Conservation (phyloP, 371 early-diverging fungal species). For the Parasitella parasitica region DNA sequence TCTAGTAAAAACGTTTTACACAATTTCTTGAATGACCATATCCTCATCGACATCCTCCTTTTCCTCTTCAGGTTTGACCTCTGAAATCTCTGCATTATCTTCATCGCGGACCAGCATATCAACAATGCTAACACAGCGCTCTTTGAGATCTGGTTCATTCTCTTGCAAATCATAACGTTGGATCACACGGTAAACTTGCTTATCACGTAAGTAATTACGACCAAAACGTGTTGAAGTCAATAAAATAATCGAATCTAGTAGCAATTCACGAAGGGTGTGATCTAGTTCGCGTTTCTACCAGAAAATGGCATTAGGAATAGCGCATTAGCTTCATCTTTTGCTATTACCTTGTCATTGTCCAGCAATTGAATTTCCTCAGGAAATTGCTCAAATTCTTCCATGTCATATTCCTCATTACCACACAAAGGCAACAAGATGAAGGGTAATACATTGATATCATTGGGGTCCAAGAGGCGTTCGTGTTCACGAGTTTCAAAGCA, state of each 20-base stretch:
- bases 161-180: constrained; percentile 79
- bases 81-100: constrained; percentile 32
- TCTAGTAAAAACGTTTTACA: constrained; percentile 20
- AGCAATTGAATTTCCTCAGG: constrained; percentile 91
- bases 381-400: constrained; percentile 91
- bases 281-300: constrained; percentile 83
- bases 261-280: constrained; percentile 65
- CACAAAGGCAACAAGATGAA: constrained; percentile 88
- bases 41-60: constrained; percentile 50
- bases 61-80: constrained; percentile 17
- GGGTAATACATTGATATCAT: constrained; percentile 78
- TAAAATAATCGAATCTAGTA: constrained; percentile 81
- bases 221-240: constrained; percentile 75
- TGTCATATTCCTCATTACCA: constrained; percentile 89
- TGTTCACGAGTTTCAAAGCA: constrained; percentile 79
- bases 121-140: constrained; percentile 76
- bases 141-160: constrained; percentile 61
- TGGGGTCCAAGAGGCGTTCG: constrained; percentile 59
- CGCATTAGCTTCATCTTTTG: neutral
- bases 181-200: constrained; percentile 86
- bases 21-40: constrained; percentile 58
- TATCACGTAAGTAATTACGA: constrained; percentile 75
- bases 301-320: neutral
- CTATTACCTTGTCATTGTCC: constrained; percentile 76
- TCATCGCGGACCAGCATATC: constrained; percentile 91